Conservation (phyloP, 2,329 filamentous ascomycete species). For the Hymenoscyphus linearis region DNA sequence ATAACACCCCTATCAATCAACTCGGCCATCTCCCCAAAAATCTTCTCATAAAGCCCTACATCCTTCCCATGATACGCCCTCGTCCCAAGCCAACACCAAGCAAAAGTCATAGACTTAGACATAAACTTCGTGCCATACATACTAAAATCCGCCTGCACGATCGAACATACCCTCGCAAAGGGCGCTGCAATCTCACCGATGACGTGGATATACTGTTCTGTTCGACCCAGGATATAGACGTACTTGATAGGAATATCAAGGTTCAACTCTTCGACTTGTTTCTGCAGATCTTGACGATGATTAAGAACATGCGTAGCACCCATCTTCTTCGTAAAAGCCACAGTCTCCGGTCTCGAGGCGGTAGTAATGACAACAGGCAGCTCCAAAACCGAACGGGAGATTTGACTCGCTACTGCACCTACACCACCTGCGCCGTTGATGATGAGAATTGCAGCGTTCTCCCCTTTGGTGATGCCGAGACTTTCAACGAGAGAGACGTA, state of each 20-base stretch:
- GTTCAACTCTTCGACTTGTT: conserved; percentile 34
- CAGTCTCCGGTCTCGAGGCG: conserved; percentile 38
- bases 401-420: conserved; percentile 40
- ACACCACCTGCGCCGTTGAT: conserved; percentile 43
- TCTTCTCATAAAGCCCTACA: conserved; percentile 36
- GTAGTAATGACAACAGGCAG: conserved; percentile 41
- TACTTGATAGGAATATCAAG: conserved; percentile 35
- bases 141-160: conserved; percentile 39
- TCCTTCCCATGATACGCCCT: conserved; percentile 38
- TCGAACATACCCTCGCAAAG: conserved; percentile 41
- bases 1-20: conserved; percentile 35
- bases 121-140: conserved; percentile 43
- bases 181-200: conserved; percentile 37
- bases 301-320: conserved; percentile 41
- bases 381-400: conserved; percentile 36
- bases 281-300: conserved; percentile 36
- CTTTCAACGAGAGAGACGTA: conserved; percentile 39
- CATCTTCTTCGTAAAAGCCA: conserved; percentile 35
- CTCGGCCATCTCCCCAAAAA: conserved; percentile 34
- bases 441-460: conserved; percentile 37
- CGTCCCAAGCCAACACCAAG: conserved; percentile 39
- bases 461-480: conserved; percentile 30
- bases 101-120: conserved; percentile 40
- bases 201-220: conserved; percentile 37
- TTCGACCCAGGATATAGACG: conserved; percentile 37